Conservation (phyloP, 768 basidiomycete species). For the Suillus spraguei region DNA sequence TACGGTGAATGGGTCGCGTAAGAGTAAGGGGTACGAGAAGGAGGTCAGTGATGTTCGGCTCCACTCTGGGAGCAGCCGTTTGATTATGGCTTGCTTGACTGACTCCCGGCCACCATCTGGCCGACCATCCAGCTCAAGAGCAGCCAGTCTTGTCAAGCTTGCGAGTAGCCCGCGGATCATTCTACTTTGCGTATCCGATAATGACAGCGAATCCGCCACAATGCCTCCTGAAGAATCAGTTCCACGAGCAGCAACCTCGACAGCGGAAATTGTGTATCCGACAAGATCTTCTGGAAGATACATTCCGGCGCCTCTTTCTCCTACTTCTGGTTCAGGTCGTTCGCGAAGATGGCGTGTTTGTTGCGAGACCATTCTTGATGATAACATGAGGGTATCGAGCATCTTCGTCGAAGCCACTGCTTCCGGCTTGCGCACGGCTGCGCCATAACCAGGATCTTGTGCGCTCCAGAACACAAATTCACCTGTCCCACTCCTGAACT, state of each 20-base stretch:
- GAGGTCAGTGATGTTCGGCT: slow-evolving; percentile 82
- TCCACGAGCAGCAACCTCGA: slow-evolving; percentile 84
- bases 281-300: slow-evolving; percentile 92
- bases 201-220: slow-evolving; percentile 60
- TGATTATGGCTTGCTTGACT: slow-evolving; percentile 84
- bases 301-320: slow-evolving; percentile 80
- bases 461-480: slow-evolving; percentile 91
- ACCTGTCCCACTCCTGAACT: slow-evolving; percentile 79
- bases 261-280: slow-evolving; percentile 81
- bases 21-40: slow-evolving; percentile 82
- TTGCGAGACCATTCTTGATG: slow-evolving; percentile 77
- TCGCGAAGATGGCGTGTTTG: slow-evolving; percentile 86
- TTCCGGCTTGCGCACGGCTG: slow-evolving; percentile 54
- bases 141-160: slow-evolving; percentile 66
- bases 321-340: slow-evolving; percentile 66
- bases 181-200: slow-evolving; percentile 76
- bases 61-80: slow-evolving; percentile 90
- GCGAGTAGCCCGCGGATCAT: slow-evolving; percentile 79
- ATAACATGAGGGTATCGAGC: slow-evolving; percentile 83
- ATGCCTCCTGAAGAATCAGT: slow-evolving; percentile 46
- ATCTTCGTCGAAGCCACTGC: slow-evolving; percentile 71
- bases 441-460: slow-evolving; percentile 71
- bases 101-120: slow-evolving; percentile 77
- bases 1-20: slow-evolving; percentile 88
- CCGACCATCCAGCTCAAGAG: slow-evolving; percentile 67